A percentile compares a stretch with the other conserved stretches of the same genome.
These are phyloP conservation scores for Exidia glandulosa DNA, from an alignment of 768 basidiomycete genomes.

Conservation along the genomic window DNA sequence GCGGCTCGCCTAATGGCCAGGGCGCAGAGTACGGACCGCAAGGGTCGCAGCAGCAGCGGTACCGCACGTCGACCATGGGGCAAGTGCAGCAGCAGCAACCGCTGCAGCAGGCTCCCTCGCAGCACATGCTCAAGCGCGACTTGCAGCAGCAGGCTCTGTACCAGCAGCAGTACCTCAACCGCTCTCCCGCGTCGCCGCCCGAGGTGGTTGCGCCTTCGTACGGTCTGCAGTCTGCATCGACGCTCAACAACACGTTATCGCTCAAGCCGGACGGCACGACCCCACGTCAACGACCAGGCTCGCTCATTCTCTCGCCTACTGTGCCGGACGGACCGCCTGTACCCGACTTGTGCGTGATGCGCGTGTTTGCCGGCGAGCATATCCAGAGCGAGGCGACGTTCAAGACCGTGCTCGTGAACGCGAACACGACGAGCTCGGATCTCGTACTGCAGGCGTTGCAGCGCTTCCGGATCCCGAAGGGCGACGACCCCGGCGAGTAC, in stretches of 20 bases:
- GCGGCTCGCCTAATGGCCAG: no score
- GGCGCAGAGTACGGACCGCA: slow-evolving; percentile 48
- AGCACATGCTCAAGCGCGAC: slow-evolving; percentile 73
- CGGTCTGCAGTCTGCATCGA: slow-evolving; percentile 64
- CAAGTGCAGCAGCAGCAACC: slow-evolving; percentile 17
- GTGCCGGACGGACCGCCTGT: slow-evolving; percentile 52
- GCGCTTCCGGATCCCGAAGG: slow-evolving; percentile 39
- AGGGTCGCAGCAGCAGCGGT: slow-evolving; percentile 6
- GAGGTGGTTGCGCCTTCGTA: slow-evolving; percentile 59
- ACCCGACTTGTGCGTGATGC: slow-evolving; percentile 85
- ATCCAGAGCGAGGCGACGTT: slow-evolving; percentile 93
- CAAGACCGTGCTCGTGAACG: slow-evolving; percentile 91
- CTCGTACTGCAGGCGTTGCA: slow-evolving; percentile 50
- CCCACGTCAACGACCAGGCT: slow-evolving; percentile 27
- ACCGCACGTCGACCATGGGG: slow-evolving; percentile 14
- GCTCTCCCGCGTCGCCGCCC: slow-evolving; percentile 69
- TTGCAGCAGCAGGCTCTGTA: slow-evolving; percentile 83
- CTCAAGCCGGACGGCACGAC: background rate
- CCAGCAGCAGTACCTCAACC: slow-evolving; percentile 73
- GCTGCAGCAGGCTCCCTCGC: slow-evolving; percentile 36
- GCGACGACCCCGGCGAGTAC: slow-evolving; percentile 46
- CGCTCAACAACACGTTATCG: slow-evolving; percentile 38
- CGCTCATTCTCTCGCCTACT: slow-evolving; percentile 55
- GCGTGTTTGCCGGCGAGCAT: slow-evolving; percentile 88
- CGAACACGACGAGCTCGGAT: slow-evolving; percentile 73